These are phyloP conservation scores for Xylaria sp. DNA, from an alignment of 2,329 filamentous ascomycete genomes.

Conservation along the genomic window DNA sequence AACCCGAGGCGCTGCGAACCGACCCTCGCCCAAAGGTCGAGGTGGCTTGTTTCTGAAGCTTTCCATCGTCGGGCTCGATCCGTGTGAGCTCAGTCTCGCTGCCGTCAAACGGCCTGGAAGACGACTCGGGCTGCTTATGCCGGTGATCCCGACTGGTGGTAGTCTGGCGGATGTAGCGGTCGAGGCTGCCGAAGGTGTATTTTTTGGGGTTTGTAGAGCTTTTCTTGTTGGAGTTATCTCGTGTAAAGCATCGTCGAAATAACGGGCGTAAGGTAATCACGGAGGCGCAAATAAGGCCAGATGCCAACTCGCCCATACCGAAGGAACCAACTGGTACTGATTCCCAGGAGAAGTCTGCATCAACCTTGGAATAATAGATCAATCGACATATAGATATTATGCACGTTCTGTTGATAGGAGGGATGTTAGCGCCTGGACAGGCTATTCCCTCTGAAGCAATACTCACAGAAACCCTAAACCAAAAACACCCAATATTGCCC, in stretches of 20 bases:
- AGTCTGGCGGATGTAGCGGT: constrained; percentile 16
- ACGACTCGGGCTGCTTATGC: constrained; percentile 9
- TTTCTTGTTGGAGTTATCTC: constrained; percentile 3
- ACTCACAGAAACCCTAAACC: constrained; percentile 28
- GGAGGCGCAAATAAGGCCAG: constrained; percentile 26
- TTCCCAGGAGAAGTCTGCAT: constrained; percentile 20
- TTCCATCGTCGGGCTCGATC: constrained; percentile 4
- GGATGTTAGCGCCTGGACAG: background rate
- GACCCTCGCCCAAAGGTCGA: constrained; percentile 11
- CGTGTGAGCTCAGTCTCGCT: constrained; percentile 28
- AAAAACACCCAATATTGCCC: constrained; percentile 27
- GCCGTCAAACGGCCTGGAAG: constrained; percentile 12
- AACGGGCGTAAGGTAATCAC: constrained; percentile 29
- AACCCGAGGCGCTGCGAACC: constrained; percentile 19
- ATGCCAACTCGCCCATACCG: constrained; percentile 26
- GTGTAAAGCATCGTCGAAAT: constrained; percentile 13
- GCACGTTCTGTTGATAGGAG: constrained; percentile 18
- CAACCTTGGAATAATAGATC: constrained; percentile 20
- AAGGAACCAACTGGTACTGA: constrained; percentile 19
- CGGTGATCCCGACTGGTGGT: constrained; percentile 12
- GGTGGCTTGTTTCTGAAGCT: background rate
- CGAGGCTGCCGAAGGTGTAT: constrained; percentile 9
- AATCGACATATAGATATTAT: constrained; percentile 28
- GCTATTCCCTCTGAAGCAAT: background rate
- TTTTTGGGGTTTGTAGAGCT: constrained; percentile 7